phyloP scores from a whole-genome alignment of 495 filamentous ascomycete species.

The Talaromyces borbonicus region DNA sequence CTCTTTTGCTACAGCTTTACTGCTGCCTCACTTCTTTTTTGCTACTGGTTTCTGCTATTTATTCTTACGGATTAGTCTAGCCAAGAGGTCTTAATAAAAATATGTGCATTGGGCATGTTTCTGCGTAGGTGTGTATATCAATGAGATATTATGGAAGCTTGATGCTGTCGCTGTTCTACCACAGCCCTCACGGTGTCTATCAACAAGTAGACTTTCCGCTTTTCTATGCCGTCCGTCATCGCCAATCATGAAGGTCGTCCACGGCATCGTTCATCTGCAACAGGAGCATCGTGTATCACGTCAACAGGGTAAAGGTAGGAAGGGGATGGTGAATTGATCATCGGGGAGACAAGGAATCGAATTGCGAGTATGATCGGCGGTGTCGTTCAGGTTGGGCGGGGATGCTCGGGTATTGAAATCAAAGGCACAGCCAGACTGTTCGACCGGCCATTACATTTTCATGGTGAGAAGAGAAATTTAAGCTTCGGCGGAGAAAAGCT shows the following conservation, averaged over 20 bases:
- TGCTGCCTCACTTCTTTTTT: no score
- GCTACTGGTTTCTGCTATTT: no score
- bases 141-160: constrained; percentile 4
- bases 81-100: background rate
- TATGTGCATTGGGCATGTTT: constrained; percentile 8
- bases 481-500: constrained; percentile 53
- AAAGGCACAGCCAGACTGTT: no score
- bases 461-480: constrained; percentile 13
- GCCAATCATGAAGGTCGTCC: constrained; percentile 2
- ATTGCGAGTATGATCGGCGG: background rate
- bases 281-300: constrained; percentile 2
- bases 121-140: constrained; percentile 4
- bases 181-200: constrained; percentile 4
- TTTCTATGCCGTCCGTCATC: background rate
- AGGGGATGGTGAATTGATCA: background rate
- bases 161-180: constrained; percentile 8
- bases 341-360: background rate
- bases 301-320: background rate
- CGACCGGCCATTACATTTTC: constrained; percentile 8
- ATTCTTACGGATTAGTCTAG: background rate
- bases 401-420: background rate
- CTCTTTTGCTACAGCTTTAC: no score
- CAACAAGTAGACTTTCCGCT: constrained; percentile 1
- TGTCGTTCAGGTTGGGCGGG: constrained; percentile 4
- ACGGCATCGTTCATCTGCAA: constrained; percentile 5